Conservation (phyloP, 2,329 filamentous ascomycete species). For the Bipolaris gigantea region DNA sequence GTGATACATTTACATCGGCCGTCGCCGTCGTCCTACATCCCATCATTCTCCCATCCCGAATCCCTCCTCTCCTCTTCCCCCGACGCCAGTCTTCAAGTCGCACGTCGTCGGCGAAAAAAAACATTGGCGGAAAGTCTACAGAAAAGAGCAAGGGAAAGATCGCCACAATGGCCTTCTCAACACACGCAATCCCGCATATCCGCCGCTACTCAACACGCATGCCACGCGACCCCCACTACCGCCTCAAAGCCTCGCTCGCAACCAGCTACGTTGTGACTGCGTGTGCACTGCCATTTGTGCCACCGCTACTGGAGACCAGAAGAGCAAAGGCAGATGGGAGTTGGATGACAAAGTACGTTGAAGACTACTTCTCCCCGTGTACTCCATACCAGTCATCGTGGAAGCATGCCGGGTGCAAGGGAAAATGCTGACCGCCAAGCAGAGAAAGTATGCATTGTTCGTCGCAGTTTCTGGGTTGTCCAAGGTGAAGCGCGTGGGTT, state of each 20-base stretch:
- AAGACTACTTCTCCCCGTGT: background rate
- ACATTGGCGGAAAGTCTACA: no score
- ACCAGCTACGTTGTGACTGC: constrained; percentile 44
- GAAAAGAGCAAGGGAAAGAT: background rate
- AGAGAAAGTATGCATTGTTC: constrained; percentile 36
- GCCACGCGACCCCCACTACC: constrained; percentile 41
- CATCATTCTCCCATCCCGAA: no score
- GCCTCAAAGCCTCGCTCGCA: constrained; percentile 41
- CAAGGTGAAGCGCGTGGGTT: constrained; percentile 11
- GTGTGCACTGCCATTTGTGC: constrained; percentile 46
- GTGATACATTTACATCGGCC: background rate
- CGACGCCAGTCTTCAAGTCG: background rate
- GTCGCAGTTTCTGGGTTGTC: constrained; percentile 32
- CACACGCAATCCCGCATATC: constrained; percentile 36
- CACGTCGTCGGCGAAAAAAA: background rate
- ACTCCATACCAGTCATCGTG: background rate
- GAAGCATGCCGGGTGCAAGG: background rate
- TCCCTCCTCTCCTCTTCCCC: no score
- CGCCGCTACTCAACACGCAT: constrained; percentile 43
- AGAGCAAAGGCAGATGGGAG: constrained; percentile 43
- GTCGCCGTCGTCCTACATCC: background rate
- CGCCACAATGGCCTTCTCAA: constrained; percentile 34
- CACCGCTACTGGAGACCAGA: constrained; percentile 43
- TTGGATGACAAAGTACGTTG: constrained; percentile 43
- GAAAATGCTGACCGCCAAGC: constrained; percentile 2